Base-by-base conservation (phyloP, 352 stramenopile species). In the Blastocystis sp. region DNA sequence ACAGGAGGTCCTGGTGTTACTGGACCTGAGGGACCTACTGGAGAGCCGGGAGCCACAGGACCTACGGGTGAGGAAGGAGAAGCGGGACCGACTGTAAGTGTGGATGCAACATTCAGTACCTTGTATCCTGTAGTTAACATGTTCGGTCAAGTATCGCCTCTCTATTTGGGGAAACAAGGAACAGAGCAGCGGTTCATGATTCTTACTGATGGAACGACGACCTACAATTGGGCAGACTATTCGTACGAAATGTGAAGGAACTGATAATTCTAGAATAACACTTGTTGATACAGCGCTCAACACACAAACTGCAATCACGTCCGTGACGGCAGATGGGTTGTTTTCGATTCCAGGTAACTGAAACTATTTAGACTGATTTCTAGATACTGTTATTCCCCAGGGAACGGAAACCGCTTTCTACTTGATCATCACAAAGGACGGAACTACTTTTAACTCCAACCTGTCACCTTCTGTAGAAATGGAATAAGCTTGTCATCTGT, bases 1-100 rank as follows among this genome's bases (percentile, higher is more conserved):
- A 89, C 62, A 0, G 79, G 79, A 53, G 58, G 24, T 33, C 48
- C 51, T 13, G 79, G 79, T 59, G 17, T 35, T 22, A 59, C 54
- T 19, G 79, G 79, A 42, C 19, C 35, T 17, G 42, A 37, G 17
- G 79, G 79, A 77, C 62, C 79, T 7, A 60, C 66, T 7, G 79
- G 79, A 62, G 69, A 30, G 15, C 60, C 66, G 22, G 79, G 79
- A 44, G 58, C 79, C 53, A 27, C 70, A 54, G 79, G 79, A 60
- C 57, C 62, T 30, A 80, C 79, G 22, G 79, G 79, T 27, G 44
- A 40, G 13, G 44, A 51, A 35, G 69, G 69, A 33, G 62, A 44
- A 17, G 68, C 58, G 51, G 79, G 79, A 53, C 79, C 79, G 6
- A 37, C 44, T 17, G 42, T 27, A 33, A 27, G 7, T 53, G 22